These are phyloP conservation scores for Orbilia brochopaga DNA, from an alignment of 2,329 filamentous ascomycete species.

Conservation along the genomic window DNA sequence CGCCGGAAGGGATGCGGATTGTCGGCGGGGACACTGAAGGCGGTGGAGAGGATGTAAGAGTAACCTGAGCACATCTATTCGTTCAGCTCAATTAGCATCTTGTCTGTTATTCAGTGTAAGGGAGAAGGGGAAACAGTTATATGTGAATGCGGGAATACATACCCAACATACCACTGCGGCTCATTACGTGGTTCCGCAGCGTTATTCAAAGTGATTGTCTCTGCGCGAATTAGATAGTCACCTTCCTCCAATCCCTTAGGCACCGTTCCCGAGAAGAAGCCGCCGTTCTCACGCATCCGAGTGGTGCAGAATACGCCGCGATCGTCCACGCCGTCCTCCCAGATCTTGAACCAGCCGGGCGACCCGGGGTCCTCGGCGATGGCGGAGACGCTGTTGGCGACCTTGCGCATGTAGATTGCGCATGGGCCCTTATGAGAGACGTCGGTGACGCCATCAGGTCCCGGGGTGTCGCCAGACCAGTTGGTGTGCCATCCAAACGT, in stretches of 20 bases:
- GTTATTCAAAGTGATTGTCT: slow-evolving; percentile 39
- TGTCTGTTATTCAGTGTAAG: background rate
- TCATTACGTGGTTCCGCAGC: slow-evolving; percentile 26
- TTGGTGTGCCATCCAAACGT: slow-evolving; percentile 47
- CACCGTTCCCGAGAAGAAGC: slow-evolving; percentile 20
- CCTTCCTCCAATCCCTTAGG: slow-evolving; percentile 42
- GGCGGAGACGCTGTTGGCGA: slow-evolving; percentile 19
- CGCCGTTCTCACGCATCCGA: slow-evolving; percentile 30
- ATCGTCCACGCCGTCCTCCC: slow-evolving; percentile 32
- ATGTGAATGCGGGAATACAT: too few species aligned
- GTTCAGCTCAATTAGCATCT: background rate
- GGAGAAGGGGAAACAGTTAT: too few species aligned
- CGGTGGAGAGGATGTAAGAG: slow-evolving; percentile 22
- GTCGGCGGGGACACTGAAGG: slow-evolving; percentile 26
- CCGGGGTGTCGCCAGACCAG: slow-evolving; percentile 20
- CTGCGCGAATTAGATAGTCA: slow-evolving; percentile 45
- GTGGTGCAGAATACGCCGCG: slow-evolving; percentile 41
- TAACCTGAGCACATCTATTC: slow-evolving; percentile 38
- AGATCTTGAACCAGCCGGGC: slow-evolving; percentile 44
- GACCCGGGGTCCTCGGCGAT: slow-evolving; percentile 11
- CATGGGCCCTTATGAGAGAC: slow-evolving; percentile 38
- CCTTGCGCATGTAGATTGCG: slow-evolving; percentile 42
- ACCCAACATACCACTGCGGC: slow-evolving; percentile 46
- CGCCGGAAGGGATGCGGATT: slow-evolving; percentile 28
- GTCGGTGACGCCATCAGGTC: slow-evolving; percentile 37